Percentiles rank a stretch among this genome's conserved stretches.
Evolutionary conservation across 1,139 yeast species (phyloP).

Genomic region (Diutina sp.): DNA sequence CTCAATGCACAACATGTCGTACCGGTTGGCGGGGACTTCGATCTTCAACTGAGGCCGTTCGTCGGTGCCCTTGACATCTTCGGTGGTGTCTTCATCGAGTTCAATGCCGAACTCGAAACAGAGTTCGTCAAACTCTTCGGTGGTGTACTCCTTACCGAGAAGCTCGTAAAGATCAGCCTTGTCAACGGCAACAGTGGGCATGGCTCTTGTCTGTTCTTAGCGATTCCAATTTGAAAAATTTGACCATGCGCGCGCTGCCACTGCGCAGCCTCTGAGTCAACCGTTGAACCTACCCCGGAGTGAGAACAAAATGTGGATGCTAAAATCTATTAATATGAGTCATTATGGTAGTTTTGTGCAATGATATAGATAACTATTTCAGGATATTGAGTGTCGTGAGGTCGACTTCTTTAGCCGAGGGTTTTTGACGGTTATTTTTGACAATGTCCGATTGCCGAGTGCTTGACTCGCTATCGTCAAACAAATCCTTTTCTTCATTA

Average conservation of each 20-base stretch:
- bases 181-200: constrained; percentile 97
- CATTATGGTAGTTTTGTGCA: background rate
- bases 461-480: background rate
- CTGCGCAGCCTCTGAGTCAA: background rate
- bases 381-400: background rate
- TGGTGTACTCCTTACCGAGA: constrained; percentile 70
- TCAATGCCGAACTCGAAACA: constrained; percentile 98
- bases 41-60: constrained; percentile 95
- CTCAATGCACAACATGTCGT: constrained; percentile 95
- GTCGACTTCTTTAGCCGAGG: background rate
- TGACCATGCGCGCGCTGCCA: background rate
- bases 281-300: background rate
- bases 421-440: no score
- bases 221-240: background rate
- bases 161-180: constrained; percentile 81
- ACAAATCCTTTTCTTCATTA: background rate
- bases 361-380: background rate
- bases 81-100: constrained; percentile 89
- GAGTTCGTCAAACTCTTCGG: constrained; percentile 89
- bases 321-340: background rate
- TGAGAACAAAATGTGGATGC: no score
- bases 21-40: constrained; percentile 96
- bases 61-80: constrained; percentile 49
- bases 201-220: constrained; percentile 12
- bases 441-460: background rate